A percentile compares a stretch with the other conserved stretches of the same genome.
These are phyloP conservation scores for Phascolomyces articulosus DNA, from an alignment of 371 early-diverging fungal species.

Conservation along the genomic window DNA sequence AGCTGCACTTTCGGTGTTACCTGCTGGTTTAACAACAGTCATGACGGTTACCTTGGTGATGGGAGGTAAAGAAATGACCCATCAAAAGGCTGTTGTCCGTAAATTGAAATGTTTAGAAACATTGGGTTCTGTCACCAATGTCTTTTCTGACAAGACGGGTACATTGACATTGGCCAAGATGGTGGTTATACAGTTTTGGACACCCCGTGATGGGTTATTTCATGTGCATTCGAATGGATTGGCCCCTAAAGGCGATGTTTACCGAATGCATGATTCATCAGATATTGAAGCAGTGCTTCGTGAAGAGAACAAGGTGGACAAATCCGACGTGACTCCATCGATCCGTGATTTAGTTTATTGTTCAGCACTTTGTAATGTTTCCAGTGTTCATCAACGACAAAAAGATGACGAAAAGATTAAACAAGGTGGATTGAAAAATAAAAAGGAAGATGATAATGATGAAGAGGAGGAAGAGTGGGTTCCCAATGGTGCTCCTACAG, in stretches of 20 bases:
- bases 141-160: constrained; percentile 91
- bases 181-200: constrained; percentile 61
- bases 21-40: constrained; percentile 94
- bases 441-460: constrained; percentile 30
- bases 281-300: constrained; percentile 9
- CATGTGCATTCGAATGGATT: constrained; percentile 63
- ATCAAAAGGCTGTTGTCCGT: constrained; percentile 59
- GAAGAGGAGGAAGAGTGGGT: constrained; percentile 20
- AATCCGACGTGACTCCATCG: neutral
- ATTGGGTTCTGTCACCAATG: constrained; percentile 84
- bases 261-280: constrained; percentile 12
- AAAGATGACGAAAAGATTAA: constrained; percentile 16
- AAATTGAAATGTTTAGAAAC: constrained; percentile 67
- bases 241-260: constrained; percentile 63
- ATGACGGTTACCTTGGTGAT: constrained; percentile 88
- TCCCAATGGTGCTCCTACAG: constrained; percentile 35
- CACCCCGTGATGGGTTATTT: constrained; percentile 63
- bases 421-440: constrained; percentile 38
- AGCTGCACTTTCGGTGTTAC: constrained; percentile 92
- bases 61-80: constrained; percentile 84
- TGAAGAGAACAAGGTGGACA: constrained; percentile 15
- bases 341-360: constrained; percentile 31
- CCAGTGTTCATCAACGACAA: constrained; percentile 39
- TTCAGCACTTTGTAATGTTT: constrained; percentile 59
- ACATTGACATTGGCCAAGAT: constrained; percentile 35